Conservation (phyloP, 2,329 filamentous ascomycete genomes). For the Bertia moriformis region DNA sequence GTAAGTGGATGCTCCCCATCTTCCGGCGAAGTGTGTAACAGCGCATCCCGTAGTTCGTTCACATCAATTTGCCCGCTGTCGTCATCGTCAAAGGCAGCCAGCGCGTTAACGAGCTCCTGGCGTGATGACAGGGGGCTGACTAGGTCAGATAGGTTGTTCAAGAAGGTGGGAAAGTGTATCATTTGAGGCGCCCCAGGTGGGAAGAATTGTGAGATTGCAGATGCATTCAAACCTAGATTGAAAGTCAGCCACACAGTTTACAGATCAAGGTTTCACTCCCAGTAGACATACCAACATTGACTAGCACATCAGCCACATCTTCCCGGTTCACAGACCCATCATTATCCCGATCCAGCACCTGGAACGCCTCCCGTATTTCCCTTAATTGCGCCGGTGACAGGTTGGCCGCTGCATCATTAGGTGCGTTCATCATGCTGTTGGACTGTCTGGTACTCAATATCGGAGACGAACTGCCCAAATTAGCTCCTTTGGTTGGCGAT, state of each 20-base stretch:
- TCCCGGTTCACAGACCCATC: slow-evolving; percentile 46
- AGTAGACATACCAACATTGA: slow-evolving; percentile 35
- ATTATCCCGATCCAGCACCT: slow-evolving; percentile 54
- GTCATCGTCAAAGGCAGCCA: slow-evolving; percentile 60
- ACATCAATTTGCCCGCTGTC: slow-evolving; percentile 59
- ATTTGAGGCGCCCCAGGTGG: slow-evolving; percentile 34
- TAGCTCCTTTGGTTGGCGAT: slow-evolving; percentile 21
- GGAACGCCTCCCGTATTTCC: slow-evolving; percentile 58
- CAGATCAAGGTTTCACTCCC: background rate
- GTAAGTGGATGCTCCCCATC: slow-evolving; percentile 30
- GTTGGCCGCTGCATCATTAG: slow-evolving; percentile 24
- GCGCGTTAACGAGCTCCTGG: slow-evolving; percentile 52
- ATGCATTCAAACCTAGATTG: slow-evolving; percentile 36
- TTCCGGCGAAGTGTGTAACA: slow-evolving; percentile 48
- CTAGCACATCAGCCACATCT: slow-evolving; percentile 51
- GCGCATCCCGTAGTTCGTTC: slow-evolving; percentile 44
- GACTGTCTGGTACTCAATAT: background rate
- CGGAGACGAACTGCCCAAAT: slow-evolving; percentile 20
- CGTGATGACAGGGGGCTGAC: slow-evolving; percentile 42
- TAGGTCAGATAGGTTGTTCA: slow-evolving; percentile 45
- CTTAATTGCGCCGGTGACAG: slow-evolving; percentile 49
- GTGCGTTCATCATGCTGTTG: slow-evolving; percentile 2
- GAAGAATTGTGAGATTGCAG: slow-evolving; percentile 45
- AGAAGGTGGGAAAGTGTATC: slow-evolving; percentile 51
- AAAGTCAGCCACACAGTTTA: slow-evolving; percentile 1